These are phyloP conservation scores for Botrytis hyacinthi DNA, from an alignment of 2,329 filamentous ascomycete genomes.

Conservation along the genomic window DNA sequence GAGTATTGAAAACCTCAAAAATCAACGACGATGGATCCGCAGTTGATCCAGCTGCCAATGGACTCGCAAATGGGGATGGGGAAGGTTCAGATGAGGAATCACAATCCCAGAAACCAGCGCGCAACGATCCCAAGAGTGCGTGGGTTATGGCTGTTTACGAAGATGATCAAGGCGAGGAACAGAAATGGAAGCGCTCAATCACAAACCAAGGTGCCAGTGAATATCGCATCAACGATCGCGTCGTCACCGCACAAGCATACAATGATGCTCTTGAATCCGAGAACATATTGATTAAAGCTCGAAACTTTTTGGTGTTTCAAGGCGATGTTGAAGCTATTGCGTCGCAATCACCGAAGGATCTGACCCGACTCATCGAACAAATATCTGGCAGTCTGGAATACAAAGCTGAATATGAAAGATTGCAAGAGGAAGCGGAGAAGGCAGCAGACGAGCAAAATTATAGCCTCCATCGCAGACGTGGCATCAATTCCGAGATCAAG, in stretches of 20 bases:
- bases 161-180: conserved; percentile 92
- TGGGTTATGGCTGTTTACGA: conserved; percentile 99
- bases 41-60: conserved; percentile 52
- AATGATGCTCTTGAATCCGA: conserved; percentile 89
- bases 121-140: conserved; percentile 83
- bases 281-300: conserved; percentile 95
- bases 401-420: conserved; percentile 86
- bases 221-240: conserved; percentile 92
- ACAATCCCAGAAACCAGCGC: conserved; percentile 61
- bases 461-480: conserved; percentile 83
- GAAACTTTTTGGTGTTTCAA: conserved; percentile 98
- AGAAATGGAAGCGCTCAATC: conserved; percentile 94
- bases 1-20: conserved; percentile 86
- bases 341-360: conserved; percentile 87
- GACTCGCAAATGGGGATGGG: conserved; percentile 58
- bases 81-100: conserved; percentile 58
- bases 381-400: conserved; percentile 95
- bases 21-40: conserved; percentile 85
- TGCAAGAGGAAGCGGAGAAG: conserved; percentile 84
- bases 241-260: conserved; percentile 87
- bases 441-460: conserved; percentile 85
- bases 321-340: conserved; percentile 97
- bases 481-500: conserved; percentile 96
- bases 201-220: conserved; percentile 86
- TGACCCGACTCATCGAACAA: conserved; percentile 92